A percentile compares a stretch with the other conserved stretches of the same genome.
phyloP scores from a whole-genome alignment of 257 asterid genomes.

The Solanum clarkiae region DNA sequence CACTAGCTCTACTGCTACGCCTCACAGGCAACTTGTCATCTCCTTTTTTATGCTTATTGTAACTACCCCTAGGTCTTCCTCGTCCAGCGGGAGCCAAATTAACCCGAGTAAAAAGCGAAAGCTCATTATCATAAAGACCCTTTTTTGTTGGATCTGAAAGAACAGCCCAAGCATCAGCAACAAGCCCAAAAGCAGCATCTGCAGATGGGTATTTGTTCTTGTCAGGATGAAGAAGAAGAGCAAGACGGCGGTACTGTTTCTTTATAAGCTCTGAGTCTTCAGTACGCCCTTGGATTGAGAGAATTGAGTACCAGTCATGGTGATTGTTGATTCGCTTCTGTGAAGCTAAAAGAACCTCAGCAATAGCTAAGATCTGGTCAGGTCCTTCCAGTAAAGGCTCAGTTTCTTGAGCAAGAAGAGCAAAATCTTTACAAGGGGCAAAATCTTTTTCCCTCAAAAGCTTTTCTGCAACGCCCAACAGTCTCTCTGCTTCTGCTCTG shows the following conservation, averaged over 20 bases:
- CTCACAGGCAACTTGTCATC: constrained; percentile 60
- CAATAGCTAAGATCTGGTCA: constrained; percentile 85
- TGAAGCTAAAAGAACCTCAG: constrained; percentile 63
- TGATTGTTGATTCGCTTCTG: constrained; percentile 42
- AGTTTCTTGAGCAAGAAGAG: constrained; percentile 72
- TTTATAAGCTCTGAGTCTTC: constrained; percentile 53
- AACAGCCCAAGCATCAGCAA: constrained; percentile 79
- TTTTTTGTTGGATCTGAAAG: constrained; percentile 60
- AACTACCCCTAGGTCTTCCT: constrained; percentile 8
- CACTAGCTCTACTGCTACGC: constrained; percentile 18
- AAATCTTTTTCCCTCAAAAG: constrained; percentile 55
- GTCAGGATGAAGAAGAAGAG: constrained; percentile 90
- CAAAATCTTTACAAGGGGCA: constrained; percentile 59
- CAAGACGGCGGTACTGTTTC: constrained; percentile 84
- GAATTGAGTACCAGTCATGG: constrained; percentile 70
- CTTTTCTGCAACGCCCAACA: constrained; percentile 78
- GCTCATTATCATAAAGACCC: constrained; percentile 36
- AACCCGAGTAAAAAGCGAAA: constrained; percentile 33
- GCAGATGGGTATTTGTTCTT: constrained; percentile 74
- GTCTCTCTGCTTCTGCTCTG: constrained; percentile 91
- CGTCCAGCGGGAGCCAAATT: constrained; percentile 33
- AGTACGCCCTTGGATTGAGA: constrained; percentile 46
- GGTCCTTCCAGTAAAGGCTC: constrained; percentile 87
- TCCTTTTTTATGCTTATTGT: constrained; percentile 8
- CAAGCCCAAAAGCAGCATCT: constrained; percentile 83